Percentiles rank a stretch among this genome's conserved stretches.
These are phyloP conservation scores for Lippia alba DNA, from an alignment of 305 asterid species.

Conservation along the genomic window DNA sequence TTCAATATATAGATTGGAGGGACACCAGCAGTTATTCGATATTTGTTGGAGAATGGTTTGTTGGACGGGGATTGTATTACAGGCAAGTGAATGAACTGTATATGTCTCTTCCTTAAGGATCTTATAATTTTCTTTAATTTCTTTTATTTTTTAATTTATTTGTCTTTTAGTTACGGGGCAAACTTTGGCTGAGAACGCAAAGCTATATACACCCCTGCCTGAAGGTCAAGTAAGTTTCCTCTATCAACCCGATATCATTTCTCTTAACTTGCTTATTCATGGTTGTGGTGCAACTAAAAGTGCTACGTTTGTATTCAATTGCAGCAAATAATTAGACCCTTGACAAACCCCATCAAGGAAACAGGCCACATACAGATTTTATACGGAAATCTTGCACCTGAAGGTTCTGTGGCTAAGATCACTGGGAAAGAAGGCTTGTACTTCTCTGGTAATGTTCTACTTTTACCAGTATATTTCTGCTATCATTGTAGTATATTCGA, in stretches of 20 bases:
- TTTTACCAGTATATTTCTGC: slow-evolving; percentile 7
- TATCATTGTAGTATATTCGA: slow-evolving; percentile 1
- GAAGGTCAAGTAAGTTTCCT: slow-evolving; percentile 76
- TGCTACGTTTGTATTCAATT: slow-evolving; percentile 30
- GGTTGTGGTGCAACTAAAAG: slow-evolving; percentile 29
- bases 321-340: slow-evolving; percentile 91
- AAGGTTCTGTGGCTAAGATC: slow-evolving; percentile 96
- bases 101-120: slow-evolving; percentile 11
- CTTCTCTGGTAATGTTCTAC: slow-evolving; percentile 65
- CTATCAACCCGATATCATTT: slow-evolving; percentile 16
- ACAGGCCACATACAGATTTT: slow-evolving; percentile 92
- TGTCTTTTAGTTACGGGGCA: slow-evolving; percentile 76
- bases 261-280: slow-evolving; percentile 25
- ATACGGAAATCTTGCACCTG: slow-evolving; percentile 95
- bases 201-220: slow-evolving; percentile 73
- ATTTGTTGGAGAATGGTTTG: slow-evolving; percentile 76
- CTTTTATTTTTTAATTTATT: background rate
- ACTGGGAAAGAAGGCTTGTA: slow-evolving; percentile 97
- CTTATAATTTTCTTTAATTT: background rate
- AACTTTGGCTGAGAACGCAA: slow-evolving; percentile 91
- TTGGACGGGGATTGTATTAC: slow-evolving; percentile 93
- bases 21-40: slow-evolving; percentile 81
- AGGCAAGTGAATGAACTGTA: slow-evolving; percentile 45
- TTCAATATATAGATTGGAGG: slow-evolving; percentile 79
- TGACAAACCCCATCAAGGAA: slow-evolving; percentile 86